phyloP scores from a whole-genome alignment of 2,329 filamentous ascomycete species.

The Fusarium chuoi region DNA sequence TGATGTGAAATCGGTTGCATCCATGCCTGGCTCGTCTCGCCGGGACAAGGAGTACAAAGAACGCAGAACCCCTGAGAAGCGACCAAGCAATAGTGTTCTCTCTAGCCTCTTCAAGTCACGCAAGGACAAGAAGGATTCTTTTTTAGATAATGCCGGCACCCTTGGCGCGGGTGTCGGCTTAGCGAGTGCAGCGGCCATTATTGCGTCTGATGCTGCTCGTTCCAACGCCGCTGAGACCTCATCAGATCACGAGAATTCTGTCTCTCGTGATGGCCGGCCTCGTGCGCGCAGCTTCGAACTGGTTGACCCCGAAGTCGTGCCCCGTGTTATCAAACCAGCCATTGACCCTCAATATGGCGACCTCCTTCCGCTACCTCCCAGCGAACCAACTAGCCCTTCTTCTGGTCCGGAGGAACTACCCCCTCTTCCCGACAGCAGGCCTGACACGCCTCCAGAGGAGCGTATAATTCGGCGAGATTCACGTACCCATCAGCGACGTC shows the following conservation, averaged over 20 bases:
- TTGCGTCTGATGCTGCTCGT: conserved; percentile 53
- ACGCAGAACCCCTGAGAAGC: conserved; percentile 51
- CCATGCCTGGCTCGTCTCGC: conserved; percentile 47
- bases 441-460: conserved; percentile 64
- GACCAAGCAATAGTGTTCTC: conserved; percentile 56
- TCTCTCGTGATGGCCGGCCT: conserved; percentile 36
- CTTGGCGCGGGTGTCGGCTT: conserved; percentile 76
- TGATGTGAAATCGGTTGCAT: conserved; percentile 59
- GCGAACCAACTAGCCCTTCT: conserved; percentile 62
- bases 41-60: conserved; percentile 48
- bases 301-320: conserved; percentile 67
- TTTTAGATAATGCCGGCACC: conserved; percentile 79
- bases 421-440: conserved; percentile 68
- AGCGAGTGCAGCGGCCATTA: conserved; percentile 60
- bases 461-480: conserved; percentile 54
- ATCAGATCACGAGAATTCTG: conserved; percentile 52
- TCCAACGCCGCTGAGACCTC: conserved; percentile 59
- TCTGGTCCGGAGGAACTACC: conserved; percentile 56
- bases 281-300: conserved; percentile 48
- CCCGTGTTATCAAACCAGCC: conserved; percentile 69
- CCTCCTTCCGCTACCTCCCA: conserved; percentile 71
- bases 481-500: conserved; percentile 58
- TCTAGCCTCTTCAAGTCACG: conserved; percentile 61
- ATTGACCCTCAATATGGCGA: conserved; percentile 75
- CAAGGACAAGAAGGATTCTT: conserved; percentile 64